Conservation (phyloP, 2,329 filamentous ascomycete species). For the Huntiella decipiens region DNA sequence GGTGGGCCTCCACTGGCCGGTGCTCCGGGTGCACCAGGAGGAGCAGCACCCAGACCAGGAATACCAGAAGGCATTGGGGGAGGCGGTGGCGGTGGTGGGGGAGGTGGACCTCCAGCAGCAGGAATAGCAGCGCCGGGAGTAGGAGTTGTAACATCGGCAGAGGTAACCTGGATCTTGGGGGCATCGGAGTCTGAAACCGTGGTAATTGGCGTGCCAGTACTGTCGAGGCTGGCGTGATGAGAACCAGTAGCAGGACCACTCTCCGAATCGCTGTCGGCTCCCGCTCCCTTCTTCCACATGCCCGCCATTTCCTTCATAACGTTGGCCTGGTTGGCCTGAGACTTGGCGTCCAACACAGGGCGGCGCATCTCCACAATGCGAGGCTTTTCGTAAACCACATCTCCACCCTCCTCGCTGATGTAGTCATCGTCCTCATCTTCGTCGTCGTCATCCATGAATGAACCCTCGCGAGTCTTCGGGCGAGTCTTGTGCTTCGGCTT, state of each 20-base stretch:
- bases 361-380: constrained; percentile 61
- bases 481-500: constrained; percentile 18
- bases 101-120: constrained; percentile 20
- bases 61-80: constrained; percentile 22
- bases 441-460: constrained; percentile 15
- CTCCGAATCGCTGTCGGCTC: constrained; percentile 53
- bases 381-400: constrained; percentile 57
- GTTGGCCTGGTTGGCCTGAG: constrained; percentile 42
- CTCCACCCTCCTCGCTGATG: constrained; percentile 32
- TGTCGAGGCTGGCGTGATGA: constrained; percentile 56
- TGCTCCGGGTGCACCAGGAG: constrained; percentile 19
- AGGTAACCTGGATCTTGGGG: constrained; percentile 40
- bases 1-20: constrained; percentile 16
- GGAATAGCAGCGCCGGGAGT: constrained; percentile 14
- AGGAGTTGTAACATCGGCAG: constrained; percentile 17
- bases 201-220: constrained; percentile 43
- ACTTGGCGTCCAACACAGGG: constrained; percentile 45
- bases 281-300: constrained; percentile 23
- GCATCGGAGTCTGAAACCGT: constrained; percentile 38
- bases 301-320: constrained; percentile 63
- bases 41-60: constrained; percentile 27
- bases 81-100: constrained; percentile 35
- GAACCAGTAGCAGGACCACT: constrained; percentile 54
- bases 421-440: constrained; percentile 25
- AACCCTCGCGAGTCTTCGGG: not conserved